Evolutionary conservation across 2,329 filamentous ascomycete species (phyloP), one percentile per base, ranked within the genome.

Genomic region (Teratosphaeria pseudoeucalypti): DNA sequence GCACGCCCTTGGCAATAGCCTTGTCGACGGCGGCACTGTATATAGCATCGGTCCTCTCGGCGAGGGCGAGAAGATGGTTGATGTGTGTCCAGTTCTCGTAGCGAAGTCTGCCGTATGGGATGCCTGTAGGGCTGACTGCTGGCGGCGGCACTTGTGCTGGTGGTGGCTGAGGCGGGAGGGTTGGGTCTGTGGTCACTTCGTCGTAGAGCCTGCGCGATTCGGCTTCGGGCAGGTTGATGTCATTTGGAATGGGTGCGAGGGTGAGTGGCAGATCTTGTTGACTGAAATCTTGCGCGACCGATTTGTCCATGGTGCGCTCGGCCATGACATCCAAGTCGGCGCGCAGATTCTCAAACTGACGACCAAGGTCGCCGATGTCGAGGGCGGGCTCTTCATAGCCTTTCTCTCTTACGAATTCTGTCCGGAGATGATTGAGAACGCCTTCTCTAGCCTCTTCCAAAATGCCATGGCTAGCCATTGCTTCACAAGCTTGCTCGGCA

Each of bases 1-100:
- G 58, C 19, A 60, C 59, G 34, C 68, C 66, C 5, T 49, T 60
- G 2, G 64, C 60, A 47, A 71, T 68, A 19, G 68, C 66, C 29
- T 64, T 39, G 37, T 72, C 67, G 11, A 72, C 66, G n/a, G 64
- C 60, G 3, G 58, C 12, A 23, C 64, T 56, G 60, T 68, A 69
- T 1, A 61, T 57, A 10, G 54, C 32, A 55, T 74, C 71, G 57
- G 68, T 64, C 52, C 62, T 58, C 43, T 70, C 65, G 5, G 71
- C 61, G 23, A 68, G 63, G 16, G 63, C 65, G 11, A 81, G 72
- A 57, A 81, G 68, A 56, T 77, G 73, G 57, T 78, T 77, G 54
- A 81, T 70, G 7, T 69, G 69, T 55, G 74, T 70, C 80, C 80
- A 82, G 60, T 80, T 80, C 60, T 75, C 72, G 66, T 77, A 82